These are phyloP conservation scores for Jimgerdemannia flammicorona DNA, from an alignment of 192 early-diverging fungal genomes.

Conservation along the genomic window DNA sequence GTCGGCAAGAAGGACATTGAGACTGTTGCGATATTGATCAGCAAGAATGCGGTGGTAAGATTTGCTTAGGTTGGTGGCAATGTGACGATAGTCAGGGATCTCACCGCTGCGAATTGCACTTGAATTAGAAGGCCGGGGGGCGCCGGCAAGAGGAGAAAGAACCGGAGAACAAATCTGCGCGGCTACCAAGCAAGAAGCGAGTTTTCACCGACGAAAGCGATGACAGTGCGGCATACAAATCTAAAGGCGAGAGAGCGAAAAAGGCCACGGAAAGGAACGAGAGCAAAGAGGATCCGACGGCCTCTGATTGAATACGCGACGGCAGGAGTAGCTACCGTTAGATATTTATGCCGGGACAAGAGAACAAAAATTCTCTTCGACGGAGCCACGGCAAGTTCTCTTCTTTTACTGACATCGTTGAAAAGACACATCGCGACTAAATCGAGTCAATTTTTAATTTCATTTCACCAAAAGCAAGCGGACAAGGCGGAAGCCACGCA, in stretches of 20 bases:
- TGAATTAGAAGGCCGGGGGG: neutral
- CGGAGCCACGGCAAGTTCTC: too few relatives aligned
- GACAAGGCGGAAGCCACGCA: too few relatives aligned
- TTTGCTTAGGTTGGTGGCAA: neutral
- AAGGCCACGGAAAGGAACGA: neutral
- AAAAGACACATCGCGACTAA: too few relatives aligned
- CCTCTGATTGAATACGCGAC: too few relatives aligned
- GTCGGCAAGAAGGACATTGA: neutral
- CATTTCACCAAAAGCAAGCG: too few relatives aligned
- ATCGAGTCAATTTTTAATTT: too few relatives aligned
- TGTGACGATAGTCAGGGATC: neutral
- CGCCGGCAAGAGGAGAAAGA: neutral
- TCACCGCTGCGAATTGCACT: neutral
- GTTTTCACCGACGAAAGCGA: neutral
- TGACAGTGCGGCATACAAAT: neutral
- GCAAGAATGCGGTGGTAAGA: neutral
- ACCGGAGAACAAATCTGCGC: neutral
- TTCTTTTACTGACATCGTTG: too few relatives aligned
- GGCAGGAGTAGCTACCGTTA: too few relatives aligned
- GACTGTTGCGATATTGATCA: neutral
- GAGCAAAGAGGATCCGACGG: neutral
- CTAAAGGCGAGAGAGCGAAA: neutral
- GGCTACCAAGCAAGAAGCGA: neutral
- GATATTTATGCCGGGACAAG: too few relatives aligned
- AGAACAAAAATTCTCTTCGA: too few relatives aligned